Conservation (phyloP, 805 yeast genomes). For the Priceomyces fermenticarens region DNA sequence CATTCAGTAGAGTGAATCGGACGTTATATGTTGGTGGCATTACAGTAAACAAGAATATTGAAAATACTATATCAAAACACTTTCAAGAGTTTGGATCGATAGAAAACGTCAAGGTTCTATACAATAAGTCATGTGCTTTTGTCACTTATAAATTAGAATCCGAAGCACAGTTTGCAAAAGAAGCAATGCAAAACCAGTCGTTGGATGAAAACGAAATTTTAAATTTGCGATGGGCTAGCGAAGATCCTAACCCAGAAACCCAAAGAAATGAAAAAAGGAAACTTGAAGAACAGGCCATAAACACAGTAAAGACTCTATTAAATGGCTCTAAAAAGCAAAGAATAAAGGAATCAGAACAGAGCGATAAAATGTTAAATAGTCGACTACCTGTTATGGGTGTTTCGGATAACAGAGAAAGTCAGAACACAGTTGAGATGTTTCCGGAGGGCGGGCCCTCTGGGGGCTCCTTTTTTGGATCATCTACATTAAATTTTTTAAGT, state of each 20-base stretch:
- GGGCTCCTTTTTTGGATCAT: slow-evolving; percentile 9
- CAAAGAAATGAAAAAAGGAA: slow-evolving; percentile 47
- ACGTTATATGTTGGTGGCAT: slow-evolving; percentile 75
- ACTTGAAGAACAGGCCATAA: slow-evolving; percentile 51
- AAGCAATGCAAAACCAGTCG: slow-evolving; percentile 86
- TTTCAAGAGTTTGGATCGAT: slow-evolving; percentile 78
- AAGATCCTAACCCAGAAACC: slow-evolving; percentile 77
- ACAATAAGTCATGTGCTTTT: slow-evolving; percentile 70
- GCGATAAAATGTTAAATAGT: neutral
- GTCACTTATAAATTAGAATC: slow-evolving; percentile 64
- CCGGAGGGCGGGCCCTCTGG: neutral
- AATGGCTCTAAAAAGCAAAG: slow-evolving; percentile 14
- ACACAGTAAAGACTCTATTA: slow-evolving; percentile 48
- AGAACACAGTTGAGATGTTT: too few species aligned
- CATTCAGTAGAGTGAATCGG: slow-evolving; percentile 63
- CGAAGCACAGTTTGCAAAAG: slow-evolving; percentile 92
- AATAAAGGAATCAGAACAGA: neutral
- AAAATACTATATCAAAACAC: slow-evolving; percentile 33
- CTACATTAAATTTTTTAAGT: slow-evolving; percentile 12
- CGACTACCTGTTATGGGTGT: too few species aligned
- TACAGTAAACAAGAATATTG: slow-evolving; percentile 37
- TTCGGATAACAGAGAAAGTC: too few species aligned
- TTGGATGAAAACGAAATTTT: slow-evolving; percentile 61
- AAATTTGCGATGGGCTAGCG: slow-evolving; percentile 82
- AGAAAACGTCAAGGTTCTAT: slow-evolving; percentile 60